A percentile compares a stretch with the other conserved stretches of the same genome.
These are phyloP conservation scores for Ceratocystis albifundus DNA, from an alignment of 2,329 filamentous ascomycete species.

Conservation along the genomic window DNA sequence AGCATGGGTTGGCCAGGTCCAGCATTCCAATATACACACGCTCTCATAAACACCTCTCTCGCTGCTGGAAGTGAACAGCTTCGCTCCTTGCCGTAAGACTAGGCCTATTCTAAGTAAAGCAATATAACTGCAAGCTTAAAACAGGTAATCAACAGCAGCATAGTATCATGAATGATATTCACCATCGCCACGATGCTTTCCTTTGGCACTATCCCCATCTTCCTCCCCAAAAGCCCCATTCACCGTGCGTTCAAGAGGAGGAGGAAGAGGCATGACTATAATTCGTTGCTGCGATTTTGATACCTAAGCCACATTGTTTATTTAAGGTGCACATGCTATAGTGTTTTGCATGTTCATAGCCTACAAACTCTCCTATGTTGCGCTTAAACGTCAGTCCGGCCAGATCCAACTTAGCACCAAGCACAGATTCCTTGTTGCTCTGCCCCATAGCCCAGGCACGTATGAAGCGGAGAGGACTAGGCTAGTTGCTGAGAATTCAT, in stretches of 20 bases:
- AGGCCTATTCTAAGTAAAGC: not conserved
- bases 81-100: not conserved
- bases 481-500: constrained; percentile 22
- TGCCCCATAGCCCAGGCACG: constrained; percentile 2
- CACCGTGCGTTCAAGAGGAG: not conserved
- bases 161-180: not conserved
- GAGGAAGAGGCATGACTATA: not conserved
- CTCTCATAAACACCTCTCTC: constrained; percentile 1
- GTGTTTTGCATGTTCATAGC: not conserved
- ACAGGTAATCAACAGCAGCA: too few species aligned
- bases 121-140: too few species aligned
- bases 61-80: not conserved
- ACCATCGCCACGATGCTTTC: not conserved
- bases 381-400: constrained; percentile 1
- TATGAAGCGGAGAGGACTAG: constrained; percentile 6
- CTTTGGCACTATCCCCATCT: not conserved
- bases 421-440: constrained; percentile 8
- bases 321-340: not conserved
- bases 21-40: not conserved
- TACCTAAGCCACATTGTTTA: not conserved
- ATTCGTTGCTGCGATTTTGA: not conserved
- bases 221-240: not conserved
- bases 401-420: not conserved
- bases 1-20: not conserved
- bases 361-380: not conserved